These are phyloP conservation scores for Pyrenophora graminea DNA, from an alignment of 2,329 filamentous ascomycete genomes.

Conservation along the genomic window DNA sequence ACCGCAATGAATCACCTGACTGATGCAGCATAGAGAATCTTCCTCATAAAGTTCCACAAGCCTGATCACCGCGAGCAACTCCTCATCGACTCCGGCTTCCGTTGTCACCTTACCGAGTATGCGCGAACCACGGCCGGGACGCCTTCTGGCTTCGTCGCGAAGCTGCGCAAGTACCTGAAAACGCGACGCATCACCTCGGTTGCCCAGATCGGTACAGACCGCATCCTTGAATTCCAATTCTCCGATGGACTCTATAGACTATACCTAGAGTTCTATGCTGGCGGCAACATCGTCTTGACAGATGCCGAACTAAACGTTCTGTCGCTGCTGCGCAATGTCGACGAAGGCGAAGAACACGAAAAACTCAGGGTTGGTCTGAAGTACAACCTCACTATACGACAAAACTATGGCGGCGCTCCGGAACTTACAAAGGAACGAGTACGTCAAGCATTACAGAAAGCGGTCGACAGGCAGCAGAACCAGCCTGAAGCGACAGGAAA, in stretches of 20 bases:
- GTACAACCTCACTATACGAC: conserved; percentile 80
- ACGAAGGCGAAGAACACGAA: conserved; percentile 82
- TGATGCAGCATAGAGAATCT: conserved; percentile 66
- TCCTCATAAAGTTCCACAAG: conserved; percentile 92
- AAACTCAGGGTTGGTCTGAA: conserved; percentile 74
- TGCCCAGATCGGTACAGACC: conserved; percentile 85
- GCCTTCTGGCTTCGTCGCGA: conserved; percentile 82
- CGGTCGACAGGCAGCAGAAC: conserved; percentile 62
- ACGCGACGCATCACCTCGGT: conserved; percentile 82
- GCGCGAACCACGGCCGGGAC: conserved; percentile 81
- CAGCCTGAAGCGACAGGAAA: conserved; percentile 56
- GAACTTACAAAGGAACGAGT: conserved; percentile 75
- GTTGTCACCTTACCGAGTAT: conserved; percentile 91
- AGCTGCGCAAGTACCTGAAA: conserved; percentile 85
- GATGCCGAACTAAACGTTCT: conserved; percentile 83
- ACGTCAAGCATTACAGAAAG: conserved; percentile 68
- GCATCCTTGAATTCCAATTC: conserved; percentile 89
- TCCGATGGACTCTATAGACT: conserved; percentile 87
- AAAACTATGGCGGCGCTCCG: conserved; percentile 80
- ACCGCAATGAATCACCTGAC: conserved; percentile 31
- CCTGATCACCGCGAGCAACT: conserved; percentile 87
- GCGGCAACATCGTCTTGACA: conserved; percentile 91
- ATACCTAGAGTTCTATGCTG: conserved; percentile 94
- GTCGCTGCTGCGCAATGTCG: conserved; percentile 77
- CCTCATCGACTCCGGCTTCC: conserved; percentile 91